Evolutionary conservation across 2,329 filamentous ascomycete species (phyloP), one percentile per base, ranked within the genome.

Genomic region (Aspergillus sp.): DNA sequence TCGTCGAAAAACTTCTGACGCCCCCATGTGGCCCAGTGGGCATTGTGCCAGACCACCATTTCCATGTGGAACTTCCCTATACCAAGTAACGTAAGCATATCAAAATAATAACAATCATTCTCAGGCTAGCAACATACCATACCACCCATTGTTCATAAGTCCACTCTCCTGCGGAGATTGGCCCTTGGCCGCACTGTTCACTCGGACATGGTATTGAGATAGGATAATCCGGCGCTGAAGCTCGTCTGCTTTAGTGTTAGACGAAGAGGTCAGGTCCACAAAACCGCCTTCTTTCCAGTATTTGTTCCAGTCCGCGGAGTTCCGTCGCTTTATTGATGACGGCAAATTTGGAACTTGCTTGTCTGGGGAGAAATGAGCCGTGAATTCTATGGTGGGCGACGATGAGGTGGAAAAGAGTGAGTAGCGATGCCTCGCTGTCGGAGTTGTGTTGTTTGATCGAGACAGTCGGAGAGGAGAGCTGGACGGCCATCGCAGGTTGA

Each of bases 91-190:
- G 36, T 9, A 2, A 16, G 24, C 3, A 24, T 4, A 52, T 20
- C 6, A 2, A 29, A 29, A 29, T 29, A 6, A 45, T 20, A 20
- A n/a, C 6, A 12, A 22, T 2, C 4, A 42, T 7, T 5, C 4
- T 4, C 3, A 14, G 50, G 29, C 5, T 12, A 14, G 12, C 32
- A 16, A 62, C 61, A 6, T 49, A 52, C 62, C 62, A 24, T 64
- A 64, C 62, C 62, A 64, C 47, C 62, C 62, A 24, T 64, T 64
- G 18, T 64, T 62, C 62, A 64, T 64, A 12, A 64, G 22, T 3
- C 62, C 62, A 22, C 62, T 63, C 20, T 64, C 62, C 47, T 64
- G 62, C 1, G 62, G 62, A 1, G 60, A 59, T 53, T 64, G 62
- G 3, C 57, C 60, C 10, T 45, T 63, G 0, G 60, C 60, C 7